Base-by-base conservation (phyloP, 495 filamentous ascomycete genomes). In the Cudoniella acicularis region DNA sequence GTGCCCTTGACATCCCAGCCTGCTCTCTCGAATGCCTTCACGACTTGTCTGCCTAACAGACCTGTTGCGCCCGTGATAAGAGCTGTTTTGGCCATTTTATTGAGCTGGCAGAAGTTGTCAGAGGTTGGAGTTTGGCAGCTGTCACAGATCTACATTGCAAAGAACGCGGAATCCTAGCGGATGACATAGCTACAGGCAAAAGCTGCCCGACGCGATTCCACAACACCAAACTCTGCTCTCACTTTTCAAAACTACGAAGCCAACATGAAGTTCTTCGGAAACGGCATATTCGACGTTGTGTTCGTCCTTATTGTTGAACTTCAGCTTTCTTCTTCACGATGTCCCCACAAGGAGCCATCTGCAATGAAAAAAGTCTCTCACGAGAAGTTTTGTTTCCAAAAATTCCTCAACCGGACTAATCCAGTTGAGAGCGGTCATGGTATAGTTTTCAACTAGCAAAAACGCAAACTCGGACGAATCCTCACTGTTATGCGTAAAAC, bases 61-160 rank as follows among this genome's bases (percentile, higher is more conserved):
- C 92, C 92, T 40, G 83, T 93, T 43, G 89, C 92, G 36, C 92
- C 92, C 23, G 92, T 97, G 49, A 97, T 75, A 20, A 97, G 78
- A 40, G 79, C 91, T 36, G 80, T 87, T 59, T 77, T 81, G 53
- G 63, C 52, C 66, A 69, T 69, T 47, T 54, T 36, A 47, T 49
- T 13, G 4, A 21, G 16, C n/a, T 16, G 52, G 36, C 42, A 17
- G 51, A 22, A 53, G 2, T 20, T 24, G 30, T 4, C 27, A 40
- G 42, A 46, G 22, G 27, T 17, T 25, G 10, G n/a, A 25, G 4
- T 17, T n/a, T 11, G n/a, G n/a, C 10, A 17, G 11, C 24, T 18
- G 50, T 6, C 16, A 16, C 27, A 2, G 18, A 13, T 30, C 52
- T 23, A 1, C 22, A 21, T 10, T 43, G 8, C 43, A 46, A 16